Evolutionary conservation across 495 filamentous ascomycete species (phyloP).

Genomic region (Amniculicola lignicola): DNA sequence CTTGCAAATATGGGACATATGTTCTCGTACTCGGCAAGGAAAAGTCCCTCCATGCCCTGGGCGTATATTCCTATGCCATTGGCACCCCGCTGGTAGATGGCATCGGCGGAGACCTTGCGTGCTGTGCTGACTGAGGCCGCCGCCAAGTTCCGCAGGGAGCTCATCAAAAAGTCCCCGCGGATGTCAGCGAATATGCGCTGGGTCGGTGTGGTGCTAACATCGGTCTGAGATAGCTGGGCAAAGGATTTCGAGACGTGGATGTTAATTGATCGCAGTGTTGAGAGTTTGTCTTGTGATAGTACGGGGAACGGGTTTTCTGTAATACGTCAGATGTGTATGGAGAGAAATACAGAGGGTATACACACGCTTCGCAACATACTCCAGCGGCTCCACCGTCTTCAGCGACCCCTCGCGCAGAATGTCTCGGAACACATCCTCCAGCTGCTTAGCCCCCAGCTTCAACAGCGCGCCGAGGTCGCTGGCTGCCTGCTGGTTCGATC

Average conservation of each 20-base stretch:
- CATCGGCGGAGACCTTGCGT: constrained; percentile 72
- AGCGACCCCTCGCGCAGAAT: constrained; percentile 68
- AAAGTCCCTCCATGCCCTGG: constrained; percentile 78
- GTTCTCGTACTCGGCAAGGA: constrained; percentile 82
- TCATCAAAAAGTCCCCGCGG: constrained; percentile 76
- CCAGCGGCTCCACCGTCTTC: constrained; percentile 76
- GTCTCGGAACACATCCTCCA: constrained; percentile 78
- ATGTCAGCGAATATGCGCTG: constrained; percentile 79
- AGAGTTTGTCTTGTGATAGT: constrained; percentile 55
- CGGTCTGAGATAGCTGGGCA: constrained; percentile 47
- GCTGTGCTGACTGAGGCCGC: constrained; percentile 84
- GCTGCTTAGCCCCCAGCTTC: constrained; percentile 69
- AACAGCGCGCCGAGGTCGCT: constrained; percentile 73
- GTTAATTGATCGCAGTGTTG: constrained; percentile 58
- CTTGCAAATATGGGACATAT: constrained; percentile 78
- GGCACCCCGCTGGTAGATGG: constrained; percentile 83
- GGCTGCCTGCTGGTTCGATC: constrained; percentile 87
- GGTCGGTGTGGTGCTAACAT: constrained; percentile 54
- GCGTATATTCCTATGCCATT: constrained; percentile 92
- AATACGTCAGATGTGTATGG: background rate
- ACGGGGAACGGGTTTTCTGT: constrained; percentile 66
- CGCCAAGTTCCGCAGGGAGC: constrained; percentile 78
- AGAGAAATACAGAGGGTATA: constrained; percentile 41
- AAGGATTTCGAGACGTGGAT: constrained; percentile 55
- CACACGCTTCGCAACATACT: constrained; percentile 86